Percentiles rank a stretch among this genome's conserved stretches.
phyloP scores from a whole-genome alignment of 208 protist genomes.

The Leishmania aethiopica region DNA sequence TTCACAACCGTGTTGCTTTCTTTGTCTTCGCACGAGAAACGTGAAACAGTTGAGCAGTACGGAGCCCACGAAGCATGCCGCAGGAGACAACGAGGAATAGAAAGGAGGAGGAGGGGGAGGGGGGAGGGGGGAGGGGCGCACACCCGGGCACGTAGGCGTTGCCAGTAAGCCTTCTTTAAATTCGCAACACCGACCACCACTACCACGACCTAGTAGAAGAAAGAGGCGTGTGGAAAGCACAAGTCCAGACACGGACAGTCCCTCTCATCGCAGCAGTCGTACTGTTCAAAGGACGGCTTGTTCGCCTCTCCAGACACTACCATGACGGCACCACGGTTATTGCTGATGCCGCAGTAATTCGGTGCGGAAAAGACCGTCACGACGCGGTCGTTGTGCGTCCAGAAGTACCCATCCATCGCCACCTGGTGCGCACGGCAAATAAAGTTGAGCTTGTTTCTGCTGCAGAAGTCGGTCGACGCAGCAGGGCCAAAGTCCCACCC shows the following conservation, averaged over 20 bases:
- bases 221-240: constrained; percentile 34
- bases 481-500: constrained; percentile 96
- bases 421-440: constrained; percentile 94
- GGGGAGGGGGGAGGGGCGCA: neutral
- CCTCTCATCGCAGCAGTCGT: constrained; percentile 34
- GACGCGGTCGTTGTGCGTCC: constrained; percentile 54
- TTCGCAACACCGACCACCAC: too few species aligned
- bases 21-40: neutral
- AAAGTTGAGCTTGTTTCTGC: constrained; percentile 97
- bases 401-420: constrained; percentile 87
- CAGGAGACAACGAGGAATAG: neutral
- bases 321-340: constrained; percentile 72
- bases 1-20: too few species aligned
- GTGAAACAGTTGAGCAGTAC: neutral
- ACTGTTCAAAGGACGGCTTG: constrained; percentile 41
- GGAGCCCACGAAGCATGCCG: neutral
- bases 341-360: constrained; percentile 81
- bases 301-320: constrained; percentile 20
- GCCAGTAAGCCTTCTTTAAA: too few species aligned
- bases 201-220: constrained; percentile 15
- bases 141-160: neutral
- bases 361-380: constrained; percentile 79
- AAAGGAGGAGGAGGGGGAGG: neutral
- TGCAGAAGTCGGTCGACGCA: constrained; percentile 95
- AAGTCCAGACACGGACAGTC: constrained; percentile 2